A percentile compares a stretch with the other conserved stretches of the same genome.
phyloP scores from a whole-genome alignment of 441 rosid species.

The Flueggea neowawraea region DNA sequence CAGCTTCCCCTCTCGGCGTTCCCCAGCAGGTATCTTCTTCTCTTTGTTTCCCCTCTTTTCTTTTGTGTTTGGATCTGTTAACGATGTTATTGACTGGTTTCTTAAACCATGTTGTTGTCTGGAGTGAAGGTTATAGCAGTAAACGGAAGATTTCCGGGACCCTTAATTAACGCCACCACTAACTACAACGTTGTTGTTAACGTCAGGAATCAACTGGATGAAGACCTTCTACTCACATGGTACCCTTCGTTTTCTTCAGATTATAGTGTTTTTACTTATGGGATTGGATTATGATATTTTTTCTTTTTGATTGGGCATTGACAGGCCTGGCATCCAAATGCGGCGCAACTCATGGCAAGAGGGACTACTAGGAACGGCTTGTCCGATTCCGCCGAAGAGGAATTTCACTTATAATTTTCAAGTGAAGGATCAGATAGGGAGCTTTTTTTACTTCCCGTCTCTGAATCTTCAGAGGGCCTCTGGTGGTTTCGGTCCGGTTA shows the following conservation, averaged over 20 bases:
- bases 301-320: not conserved
- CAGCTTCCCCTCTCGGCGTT: slow-evolving; percentile 80
- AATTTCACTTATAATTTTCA: slow-evolving; percentile 82
- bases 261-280: not conserved
- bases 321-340: slow-evolving; percentile 89
- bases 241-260: slow-evolving; percentile 17
- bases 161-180: slow-evolving; percentile 68
- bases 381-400: slow-evolving; percentile 65
- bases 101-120: not conserved
- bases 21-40: slow-evolving; percentile 65
- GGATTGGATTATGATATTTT: not conserved
- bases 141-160: slow-evolving; percentile 78
- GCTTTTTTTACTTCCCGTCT: slow-evolving; percentile 81
- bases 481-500: slow-evolving; percentile 85
- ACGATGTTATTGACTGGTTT: not conserved
- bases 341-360: slow-evolving; percentile 90
- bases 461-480: slow-evolving; percentile 85
- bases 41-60: not conserved
- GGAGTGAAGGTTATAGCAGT: slow-evolving; percentile 77
- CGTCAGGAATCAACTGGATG: slow-evolving; percentile 66
- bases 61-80: not conserved
- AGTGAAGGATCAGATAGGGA: slow-evolving; percentile 94
- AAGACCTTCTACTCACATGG: slow-evolving; percentile 82
- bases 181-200: slow-evolving; percentile 68
- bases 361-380: slow-evolving; percentile 84